Evolutionary conservation across 2,329 filamentous ascomycete genomes (phyloP).

Genomic region (Ophiostoma australiae): DNA sequence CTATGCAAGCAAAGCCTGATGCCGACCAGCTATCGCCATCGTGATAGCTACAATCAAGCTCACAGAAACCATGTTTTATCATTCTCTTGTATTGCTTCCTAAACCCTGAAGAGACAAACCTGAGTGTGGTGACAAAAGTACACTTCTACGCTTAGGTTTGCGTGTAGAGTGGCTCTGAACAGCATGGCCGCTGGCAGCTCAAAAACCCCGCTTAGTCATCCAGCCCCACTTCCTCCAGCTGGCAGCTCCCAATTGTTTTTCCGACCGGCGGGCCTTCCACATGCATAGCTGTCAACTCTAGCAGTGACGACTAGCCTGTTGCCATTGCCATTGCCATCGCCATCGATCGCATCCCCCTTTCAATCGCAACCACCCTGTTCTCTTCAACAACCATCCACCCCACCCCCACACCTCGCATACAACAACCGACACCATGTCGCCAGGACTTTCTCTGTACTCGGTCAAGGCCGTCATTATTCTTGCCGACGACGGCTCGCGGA

Average conservation of each 20-base stretch:
- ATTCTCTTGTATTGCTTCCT: not conserved
- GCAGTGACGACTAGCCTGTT: not conserved
- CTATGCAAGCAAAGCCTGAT: no score
- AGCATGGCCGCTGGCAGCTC: not conserved
- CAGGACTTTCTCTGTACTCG: conserved; percentile 30
- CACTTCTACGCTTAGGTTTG: not conserved
- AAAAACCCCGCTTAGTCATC: not conserved
- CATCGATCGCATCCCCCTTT: not conserved
- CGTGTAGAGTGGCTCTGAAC: not conserved
- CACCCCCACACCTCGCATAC: not conserved
- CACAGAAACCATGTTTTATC: not conserved
- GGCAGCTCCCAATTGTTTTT: conserved; percentile 24
- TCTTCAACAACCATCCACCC: conserved; percentile 10
- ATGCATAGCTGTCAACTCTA: conserved; percentile 22
- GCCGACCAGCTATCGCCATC: not conserved
- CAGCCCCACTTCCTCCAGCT: not conserved
- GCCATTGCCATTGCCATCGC: not conserved
- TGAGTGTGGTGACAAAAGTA: not conserved
- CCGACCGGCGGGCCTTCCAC: conserved; percentile 22
- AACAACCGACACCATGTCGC: conserved; percentile 27
- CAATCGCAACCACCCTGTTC: not conserved
- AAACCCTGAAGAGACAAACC: not conserved
- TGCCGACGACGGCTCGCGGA: conserved; percentile 81
- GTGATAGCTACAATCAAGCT: not conserved
- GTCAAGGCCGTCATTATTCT: conserved; percentile 48